Evolutionary conservation across 768 basidiomycete species (phyloP).

Genomic region (Mycena floridula): DNA sequence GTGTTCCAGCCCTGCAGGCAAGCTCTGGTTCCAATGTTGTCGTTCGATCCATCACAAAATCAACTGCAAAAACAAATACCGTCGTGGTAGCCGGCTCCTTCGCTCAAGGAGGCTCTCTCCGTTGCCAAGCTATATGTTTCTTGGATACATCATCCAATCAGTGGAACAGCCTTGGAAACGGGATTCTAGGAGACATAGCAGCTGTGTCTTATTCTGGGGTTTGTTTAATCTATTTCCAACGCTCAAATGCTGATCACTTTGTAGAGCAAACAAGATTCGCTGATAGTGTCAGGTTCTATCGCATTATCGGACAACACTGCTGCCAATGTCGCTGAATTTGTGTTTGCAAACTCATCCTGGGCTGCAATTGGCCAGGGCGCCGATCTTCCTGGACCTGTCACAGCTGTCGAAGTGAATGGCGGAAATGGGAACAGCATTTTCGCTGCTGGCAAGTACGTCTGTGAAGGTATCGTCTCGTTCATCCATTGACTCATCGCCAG

Average conservation of each 20-base stretch:
- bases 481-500: conserved; percentile 22
- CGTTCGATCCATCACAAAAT: conserved; percentile 66
- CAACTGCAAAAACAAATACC: conserved; percentile 50
- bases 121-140: conserved; percentile 74
- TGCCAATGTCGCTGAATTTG: conserved; percentile 70
- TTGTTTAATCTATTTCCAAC: conserved; percentile 23
- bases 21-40: conserved; percentile 46
- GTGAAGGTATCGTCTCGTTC: background rate
- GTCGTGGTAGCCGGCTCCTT: conserved; percentile 90
- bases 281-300: conserved; percentile 81
- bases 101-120: conserved; percentile 63
- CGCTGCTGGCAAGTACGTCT: conserved; percentile 74
- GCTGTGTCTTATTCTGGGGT: conserved; percentile 81
- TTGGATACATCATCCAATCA: conserved; percentile 62
- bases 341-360: conserved; percentile 74
- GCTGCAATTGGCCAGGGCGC: conserved; percentile 49
- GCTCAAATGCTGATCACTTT: background rate
- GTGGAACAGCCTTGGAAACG: conserved; percentile 78
- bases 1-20: conserved; percentile 56
- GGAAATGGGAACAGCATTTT: conserved; percentile 81
- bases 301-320: conserved; percentile 54
- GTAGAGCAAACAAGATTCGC: conserved; percentile 57
- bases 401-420: conserved; percentile 81
- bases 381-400: conserved; percentile 82
- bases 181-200: conserved; percentile 76